Percentiles rank a stretch among this genome's conserved stretches.
phyloP scores from a whole-genome alignment of 257 asterid species.

The Solanum boliviense region DNA sequence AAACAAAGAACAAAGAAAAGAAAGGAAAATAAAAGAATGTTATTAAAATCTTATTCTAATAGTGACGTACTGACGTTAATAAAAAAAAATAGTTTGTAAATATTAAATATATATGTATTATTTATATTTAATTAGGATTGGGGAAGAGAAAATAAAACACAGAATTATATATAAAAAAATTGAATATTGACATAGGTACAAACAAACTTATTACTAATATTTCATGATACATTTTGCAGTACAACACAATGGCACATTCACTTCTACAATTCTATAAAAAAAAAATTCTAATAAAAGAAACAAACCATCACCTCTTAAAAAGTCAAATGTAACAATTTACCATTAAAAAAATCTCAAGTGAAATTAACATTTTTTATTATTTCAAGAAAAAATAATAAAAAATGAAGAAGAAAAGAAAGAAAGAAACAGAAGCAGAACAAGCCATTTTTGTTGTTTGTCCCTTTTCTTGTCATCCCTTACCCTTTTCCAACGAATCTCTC shows the following conservation, averaged over 20 bases:
- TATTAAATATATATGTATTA: no score
- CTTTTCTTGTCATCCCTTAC: neutral
- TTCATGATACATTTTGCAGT: no score
- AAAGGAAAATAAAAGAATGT: no score
- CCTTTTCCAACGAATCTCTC: neutral
- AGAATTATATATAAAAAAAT: no score
- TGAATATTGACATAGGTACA: neutral
- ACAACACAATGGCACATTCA: neutral
- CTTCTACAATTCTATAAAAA: neutral
- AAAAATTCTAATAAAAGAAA: neutral
- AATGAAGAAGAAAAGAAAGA: neutral
- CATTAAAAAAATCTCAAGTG: neutral
- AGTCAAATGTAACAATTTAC: neutral
- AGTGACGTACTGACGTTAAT: no score
- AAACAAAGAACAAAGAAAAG: neutral
- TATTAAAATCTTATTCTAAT: no score
- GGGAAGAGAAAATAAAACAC: no score
- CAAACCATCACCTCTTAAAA: neutral
- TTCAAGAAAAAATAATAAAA: neutral
- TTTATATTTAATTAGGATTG: neutral
- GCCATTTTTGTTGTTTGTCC: constrained; percentile 2
- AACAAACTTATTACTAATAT: neutral
- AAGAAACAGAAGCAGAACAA: neutral
- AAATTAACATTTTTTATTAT: neutral
- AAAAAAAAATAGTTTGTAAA: no score